phyloP scores from a whole-genome alignment of 2,329 filamentous ascomycete species.

The Parascedosporium putredinis region DNA sequence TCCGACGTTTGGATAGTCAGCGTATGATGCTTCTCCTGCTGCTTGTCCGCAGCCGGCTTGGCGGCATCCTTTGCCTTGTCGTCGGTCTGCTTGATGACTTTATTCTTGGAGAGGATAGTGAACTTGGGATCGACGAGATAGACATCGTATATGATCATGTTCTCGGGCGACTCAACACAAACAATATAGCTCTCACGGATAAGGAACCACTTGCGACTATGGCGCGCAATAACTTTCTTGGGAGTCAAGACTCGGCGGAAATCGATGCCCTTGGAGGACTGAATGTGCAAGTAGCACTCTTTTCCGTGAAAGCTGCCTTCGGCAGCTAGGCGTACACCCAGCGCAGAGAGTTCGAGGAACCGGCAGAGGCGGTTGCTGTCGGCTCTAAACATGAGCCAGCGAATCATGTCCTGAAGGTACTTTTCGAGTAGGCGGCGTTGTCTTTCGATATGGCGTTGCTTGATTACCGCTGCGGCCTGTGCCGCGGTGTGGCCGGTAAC shows the following conservation, averaged over 20 bases:
- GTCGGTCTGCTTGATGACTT: slow-evolving; percentile 39
- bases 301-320: slow-evolving; percentile 98
- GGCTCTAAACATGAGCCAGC: slow-evolving; percentile 91
- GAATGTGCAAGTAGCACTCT: slow-evolving; percentile 87
- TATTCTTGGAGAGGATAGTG: slow-evolving; percentile 64
- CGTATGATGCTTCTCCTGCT: slow-evolving; percentile 58
- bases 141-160: slow-evolving; percentile 98
- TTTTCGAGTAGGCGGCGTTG: slow-evolving; percentile 79
- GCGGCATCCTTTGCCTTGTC: slow-evolving; percentile 43
- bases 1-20: slow-evolving; percentile 86
- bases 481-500: slow-evolving; percentile 24
- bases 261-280: slow-evolving; percentile 80
- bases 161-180: slow-evolving; percentile 95
- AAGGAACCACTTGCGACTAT: slow-evolving; percentile 93
- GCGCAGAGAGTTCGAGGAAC: slow-evolving; percentile 86
- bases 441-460: slow-evolving; percentile 61
- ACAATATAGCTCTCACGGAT: slow-evolving; percentile 97
- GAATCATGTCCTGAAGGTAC: slow-evolving; percentile 88
- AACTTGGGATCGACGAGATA: slow-evolving; percentile 93
- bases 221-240: slow-evolving; percentile 65
- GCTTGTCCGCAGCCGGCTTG: slow-evolving; percentile 8
- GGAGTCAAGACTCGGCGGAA: slow-evolving; percentile 74
- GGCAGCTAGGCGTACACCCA: slow-evolving; percentile 85
- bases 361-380: slow-evolving; percentile 94
- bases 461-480: slow-evolving; percentile 42